These are phyloP conservation scores for Colletotrichum australisinense DNA, from an alignment of 2,329 filamentous ascomycete species.

Conservation along the genomic window DNA sequence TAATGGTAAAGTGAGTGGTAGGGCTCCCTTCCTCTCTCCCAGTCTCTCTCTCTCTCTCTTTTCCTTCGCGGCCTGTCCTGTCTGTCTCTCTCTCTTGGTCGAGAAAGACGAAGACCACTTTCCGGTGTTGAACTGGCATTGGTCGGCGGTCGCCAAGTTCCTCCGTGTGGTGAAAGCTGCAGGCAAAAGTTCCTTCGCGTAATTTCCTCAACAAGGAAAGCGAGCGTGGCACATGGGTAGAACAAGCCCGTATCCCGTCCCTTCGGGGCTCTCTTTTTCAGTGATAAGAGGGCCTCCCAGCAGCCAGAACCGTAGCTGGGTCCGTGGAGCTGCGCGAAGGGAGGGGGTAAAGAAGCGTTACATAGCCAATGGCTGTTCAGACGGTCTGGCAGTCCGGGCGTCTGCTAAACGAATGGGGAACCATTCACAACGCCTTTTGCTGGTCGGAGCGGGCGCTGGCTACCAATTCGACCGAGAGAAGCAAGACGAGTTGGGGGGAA, in stretches of 20 bases:
- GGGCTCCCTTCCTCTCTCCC: conserved; percentile 11
- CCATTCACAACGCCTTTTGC: conserved; percentile 24
- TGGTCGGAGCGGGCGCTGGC: conserved; percentile 33
- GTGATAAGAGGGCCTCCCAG: conserved; percentile 30
- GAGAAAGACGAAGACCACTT: conserved; percentile 22
- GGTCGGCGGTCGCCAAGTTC: conserved; percentile 47
- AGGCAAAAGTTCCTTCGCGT: conserved; percentile 55
- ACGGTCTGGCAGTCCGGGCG: conserved; percentile 26
- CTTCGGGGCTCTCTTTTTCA: conserved; percentile 19
- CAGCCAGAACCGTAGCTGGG: conserved; percentile 21
- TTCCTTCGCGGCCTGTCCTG: conserved; percentile 9
- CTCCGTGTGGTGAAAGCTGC: conserved; percentile 45
- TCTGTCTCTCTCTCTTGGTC: neutral
- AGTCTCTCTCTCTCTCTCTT: neutral
- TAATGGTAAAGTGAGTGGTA: conserved; percentile 27
- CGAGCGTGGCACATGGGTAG: conserved; percentile 42
- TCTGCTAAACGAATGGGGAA: conserved; percentile 30
- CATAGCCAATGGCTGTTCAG: conserved; percentile 31
- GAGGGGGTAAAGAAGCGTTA: conserved; percentile 22
- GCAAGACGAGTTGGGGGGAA: conserved; percentile 13
- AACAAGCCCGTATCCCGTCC: conserved; percentile 34
- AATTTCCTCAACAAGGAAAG: conserved; percentile 50
- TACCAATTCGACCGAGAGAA: conserved; percentile 29
- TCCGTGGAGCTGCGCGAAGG: conserved; percentile 30
- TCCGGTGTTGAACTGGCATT: conserved; percentile 33